Conservation (phyloP, 169 alveolate species). For the Eimeria zaria region DNA sequence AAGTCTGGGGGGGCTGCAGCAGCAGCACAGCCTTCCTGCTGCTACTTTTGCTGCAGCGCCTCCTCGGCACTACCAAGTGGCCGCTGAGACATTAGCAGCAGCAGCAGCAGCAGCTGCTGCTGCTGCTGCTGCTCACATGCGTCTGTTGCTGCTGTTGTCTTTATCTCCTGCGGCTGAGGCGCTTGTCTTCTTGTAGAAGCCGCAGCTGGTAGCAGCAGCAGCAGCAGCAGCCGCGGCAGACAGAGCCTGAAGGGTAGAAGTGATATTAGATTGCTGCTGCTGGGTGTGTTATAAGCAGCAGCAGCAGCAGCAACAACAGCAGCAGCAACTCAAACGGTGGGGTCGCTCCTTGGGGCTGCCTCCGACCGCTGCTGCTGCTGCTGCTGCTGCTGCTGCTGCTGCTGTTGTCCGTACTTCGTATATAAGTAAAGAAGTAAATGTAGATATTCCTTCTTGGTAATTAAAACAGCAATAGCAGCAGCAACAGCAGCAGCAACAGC, state of each 20-base stretch:
- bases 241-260: not conserved
- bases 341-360: constrained; percentile 27
- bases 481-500: not conserved
- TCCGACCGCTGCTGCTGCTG: constrained; percentile 13
- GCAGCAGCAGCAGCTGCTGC: constrained; percentile 18
- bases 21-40: not conserved
- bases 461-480: not conserved
- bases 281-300: not conserved
- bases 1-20: not conserved
- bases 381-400: not conserved
- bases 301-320: constrained; percentile 21
- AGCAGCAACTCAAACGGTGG: not conserved
- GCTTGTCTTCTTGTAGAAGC: not conserved
- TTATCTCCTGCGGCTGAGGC: not conserved
- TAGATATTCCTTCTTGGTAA: not conserved
- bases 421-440: not conserved
- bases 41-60: not conserved
- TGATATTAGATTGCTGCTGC: not conserved
- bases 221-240: too few species aligned
- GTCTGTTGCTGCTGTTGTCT: not conserved
- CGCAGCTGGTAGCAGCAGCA: not conserved
- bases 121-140: not conserved
- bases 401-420: not conserved
- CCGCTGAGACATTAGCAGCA: not conserved
- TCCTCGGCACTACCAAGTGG: not conserved